Conservation (phyloP, 2,329 filamentous ascomycete genomes). For the Raffaelea deltoideospora region DNA sequence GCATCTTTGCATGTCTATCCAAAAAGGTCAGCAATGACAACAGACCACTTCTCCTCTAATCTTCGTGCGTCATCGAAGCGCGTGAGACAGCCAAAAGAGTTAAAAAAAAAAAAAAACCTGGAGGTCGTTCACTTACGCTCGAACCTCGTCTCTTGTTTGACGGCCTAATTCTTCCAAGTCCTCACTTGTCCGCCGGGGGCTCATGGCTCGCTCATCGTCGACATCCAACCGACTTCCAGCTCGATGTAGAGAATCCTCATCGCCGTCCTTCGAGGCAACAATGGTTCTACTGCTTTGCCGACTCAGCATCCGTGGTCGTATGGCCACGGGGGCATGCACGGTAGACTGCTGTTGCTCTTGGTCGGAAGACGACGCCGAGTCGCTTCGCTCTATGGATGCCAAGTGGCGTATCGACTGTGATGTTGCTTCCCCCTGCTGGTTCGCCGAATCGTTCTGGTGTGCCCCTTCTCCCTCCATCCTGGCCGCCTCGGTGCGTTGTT, state of each 20-base stretch:
- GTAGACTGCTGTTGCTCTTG: slow-evolving; percentile 7
- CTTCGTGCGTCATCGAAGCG: too few relatives aligned
- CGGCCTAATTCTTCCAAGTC: slow-evolving; percentile 79
- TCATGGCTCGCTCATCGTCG: slow-evolving; percentile 88
- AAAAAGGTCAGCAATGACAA: too few relatives aligned
- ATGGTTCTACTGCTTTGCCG: slow-evolving; percentile 72
- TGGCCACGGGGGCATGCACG: slow-evolving; percentile 37
- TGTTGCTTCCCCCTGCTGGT: too few relatives aligned
- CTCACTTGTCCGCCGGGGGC: slow-evolving; percentile 75
- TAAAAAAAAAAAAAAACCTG: too few relatives aligned
- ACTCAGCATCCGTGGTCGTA: slow-evolving; percentile 53
- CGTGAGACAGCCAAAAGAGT: too few relatives aligned
- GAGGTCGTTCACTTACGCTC: slow-evolving; percentile 34
- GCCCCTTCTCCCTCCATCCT: too few relatives aligned
- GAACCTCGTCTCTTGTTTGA: slow-evolving; percentile 56
- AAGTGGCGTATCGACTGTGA: neutral
- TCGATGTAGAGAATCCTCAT: slow-evolving; percentile 50
- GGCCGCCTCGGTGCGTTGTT: too few relatives aligned
- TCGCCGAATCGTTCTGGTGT: too few relatives aligned
- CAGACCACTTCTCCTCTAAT: too few relatives aligned
- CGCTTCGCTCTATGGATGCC: slow-evolving; percentile 1
- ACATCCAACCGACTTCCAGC: slow-evolving; percentile 64
- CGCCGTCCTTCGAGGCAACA: slow-evolving; percentile 62
- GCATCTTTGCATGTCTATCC: slow-evolving; percentile 70
- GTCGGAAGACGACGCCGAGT: slow-evolving; percentile 16